A percentile compares a stretch with the other conserved stretches of the same genome.
Evolutionary conservation across 2,329 filamentous ascomycete species (phyloP).

Genomic region (Podosphaera leucotricha): DNA sequence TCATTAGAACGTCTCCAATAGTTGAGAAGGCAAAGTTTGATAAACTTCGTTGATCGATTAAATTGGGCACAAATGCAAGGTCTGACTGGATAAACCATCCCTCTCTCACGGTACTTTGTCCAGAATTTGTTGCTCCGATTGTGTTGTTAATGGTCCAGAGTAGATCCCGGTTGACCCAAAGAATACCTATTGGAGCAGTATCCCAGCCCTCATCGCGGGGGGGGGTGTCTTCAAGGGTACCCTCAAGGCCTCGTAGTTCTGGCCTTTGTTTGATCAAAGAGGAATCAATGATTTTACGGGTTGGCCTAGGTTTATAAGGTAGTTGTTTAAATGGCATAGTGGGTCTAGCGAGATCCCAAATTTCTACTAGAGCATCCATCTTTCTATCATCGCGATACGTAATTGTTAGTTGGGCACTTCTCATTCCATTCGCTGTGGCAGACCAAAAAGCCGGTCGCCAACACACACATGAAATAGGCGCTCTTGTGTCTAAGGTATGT

Average conservation of each 20-base stretch:
- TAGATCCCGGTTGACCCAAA: slow-evolving; percentile 42
- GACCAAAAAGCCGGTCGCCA: slow-evolving; percentile 45
- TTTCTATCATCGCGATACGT: slow-evolving; percentile 34
- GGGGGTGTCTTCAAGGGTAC: background rate
- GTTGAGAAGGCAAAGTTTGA: slow-evolving; percentile 38
- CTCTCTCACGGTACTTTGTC: slow-evolving; percentile 31
- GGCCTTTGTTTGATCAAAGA: background rate
- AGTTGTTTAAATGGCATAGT: slow-evolving; percentile 44
- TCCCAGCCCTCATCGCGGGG: slow-evolving; percentile 26
- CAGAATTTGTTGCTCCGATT: background rate
- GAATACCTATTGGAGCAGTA: slow-evolving; percentile 28
- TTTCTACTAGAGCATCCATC: slow-evolving; percentile 34
- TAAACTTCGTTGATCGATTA: slow-evolving; percentile 36
- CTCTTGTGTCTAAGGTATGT: slow-evolving; percentile 35
- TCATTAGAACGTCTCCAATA: slow-evolving; percentile 33
- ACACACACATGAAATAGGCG: slow-evolving; percentile 31
- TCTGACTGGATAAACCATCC: slow-evolving; percentile 41
- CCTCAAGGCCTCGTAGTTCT: background rate
- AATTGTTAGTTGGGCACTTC: slow-evolving; percentile 37
- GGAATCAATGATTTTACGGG: background rate
- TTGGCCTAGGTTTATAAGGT: background rate
- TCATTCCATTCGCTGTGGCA: slow-evolving; percentile 33
- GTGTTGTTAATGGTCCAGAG: slow-evolving; percentile 23
- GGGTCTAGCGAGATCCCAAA: slow-evolving; percentile 46
- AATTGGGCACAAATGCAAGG: slow-evolving; percentile 36